These are phyloP conservation scores for Telopea speciosissima DNA, from an alignment of 177 flowering plant genomes.

Conservation along the genomic window DNA sequence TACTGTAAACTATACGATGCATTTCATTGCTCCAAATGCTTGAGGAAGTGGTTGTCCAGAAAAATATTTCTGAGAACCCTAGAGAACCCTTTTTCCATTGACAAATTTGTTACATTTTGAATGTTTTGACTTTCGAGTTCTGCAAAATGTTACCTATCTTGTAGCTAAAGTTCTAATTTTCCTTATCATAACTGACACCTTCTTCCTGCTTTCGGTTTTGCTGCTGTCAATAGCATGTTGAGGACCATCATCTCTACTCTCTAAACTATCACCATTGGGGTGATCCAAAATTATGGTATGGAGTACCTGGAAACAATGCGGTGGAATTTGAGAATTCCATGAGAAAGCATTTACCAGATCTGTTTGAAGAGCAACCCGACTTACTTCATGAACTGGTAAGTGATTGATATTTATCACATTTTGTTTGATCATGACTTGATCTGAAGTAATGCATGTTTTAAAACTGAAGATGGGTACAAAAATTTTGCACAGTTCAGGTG, in stretches of 20 bases:
- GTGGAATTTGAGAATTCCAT: constrained; percentile 59
- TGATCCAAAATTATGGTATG: constrained; percentile 90
- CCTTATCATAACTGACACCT: neutral
- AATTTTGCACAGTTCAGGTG: neutral
- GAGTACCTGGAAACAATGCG: constrained; percentile 74
- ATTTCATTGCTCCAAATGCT: neutral
- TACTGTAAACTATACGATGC: neutral
- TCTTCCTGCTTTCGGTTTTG: constrained; percentile 6
- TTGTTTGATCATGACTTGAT: neutral
- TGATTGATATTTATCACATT: neutral
- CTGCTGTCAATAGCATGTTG: constrained; percentile 65
- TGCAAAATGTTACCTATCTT: too few relatives aligned
- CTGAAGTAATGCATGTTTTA: neutral
- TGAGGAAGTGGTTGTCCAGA: neutral
- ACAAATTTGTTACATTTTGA: neutral
- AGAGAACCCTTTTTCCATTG: neutral
- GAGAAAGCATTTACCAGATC: constrained; percentile 74
- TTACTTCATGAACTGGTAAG: constrained; percentile 76
- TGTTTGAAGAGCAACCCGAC: constrained; percentile 76
- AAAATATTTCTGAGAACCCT: neutral
- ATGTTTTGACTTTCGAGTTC: neutral
- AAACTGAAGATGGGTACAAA: neutral
- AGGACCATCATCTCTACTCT: constrained; percentile 88
- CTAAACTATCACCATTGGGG: constrained; percentile 80
- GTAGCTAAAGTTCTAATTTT: neutral